These are phyloP conservation scores for Phaeosphaeriaceae sp. DNA, from an alignment of 2,329 filamentous ascomycete species.

Conservation along the genomic window DNA sequence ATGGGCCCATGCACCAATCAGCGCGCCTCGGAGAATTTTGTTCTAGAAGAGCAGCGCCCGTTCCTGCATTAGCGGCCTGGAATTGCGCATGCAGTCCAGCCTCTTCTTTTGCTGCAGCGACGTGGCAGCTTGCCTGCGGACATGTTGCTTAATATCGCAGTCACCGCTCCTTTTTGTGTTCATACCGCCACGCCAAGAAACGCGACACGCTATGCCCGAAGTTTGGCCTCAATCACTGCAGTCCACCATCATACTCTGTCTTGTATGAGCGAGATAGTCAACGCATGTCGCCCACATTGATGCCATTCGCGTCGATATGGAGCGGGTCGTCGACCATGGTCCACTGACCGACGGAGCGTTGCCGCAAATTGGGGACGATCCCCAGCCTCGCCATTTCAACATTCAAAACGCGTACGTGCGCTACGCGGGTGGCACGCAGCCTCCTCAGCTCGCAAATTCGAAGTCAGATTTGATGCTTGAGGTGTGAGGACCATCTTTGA, in stretches of 20 bases:
- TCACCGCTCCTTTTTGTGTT: conserved; percentile 14
- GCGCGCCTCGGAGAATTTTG: conserved; percentile 12
- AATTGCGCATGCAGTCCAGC: conserved; percentile 26
- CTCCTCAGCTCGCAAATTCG: background rate
- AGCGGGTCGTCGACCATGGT: background rate
- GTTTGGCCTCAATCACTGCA: background rate
- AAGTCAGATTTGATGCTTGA: no score
- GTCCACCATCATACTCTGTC: background rate
- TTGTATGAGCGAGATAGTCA: background rate
- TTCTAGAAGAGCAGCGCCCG: conserved; percentile 15
- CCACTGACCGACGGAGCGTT: background rate
- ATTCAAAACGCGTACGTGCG: background rate
- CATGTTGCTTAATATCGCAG: conserved; percentile 4
- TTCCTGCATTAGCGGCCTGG: conserved; percentile 32
- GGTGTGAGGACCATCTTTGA: no score
- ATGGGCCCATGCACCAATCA: conserved; percentile 32
- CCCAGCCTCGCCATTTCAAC: background rate
- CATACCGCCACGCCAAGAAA: background rate
- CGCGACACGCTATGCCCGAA: background rate
- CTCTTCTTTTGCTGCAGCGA: conserved; percentile 31
- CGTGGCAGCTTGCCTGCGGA: conserved; percentile 33
- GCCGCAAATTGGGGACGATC: background rate
- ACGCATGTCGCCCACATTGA: background rate
- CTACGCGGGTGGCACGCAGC: background rate
- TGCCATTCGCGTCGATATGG: background rate